Evolutionary conservation across 2,329 filamentous ascomycete genomes (phyloP), one percentile per base, ranked within the genome.

Genomic region (Lachnellula hyalina): DNA sequence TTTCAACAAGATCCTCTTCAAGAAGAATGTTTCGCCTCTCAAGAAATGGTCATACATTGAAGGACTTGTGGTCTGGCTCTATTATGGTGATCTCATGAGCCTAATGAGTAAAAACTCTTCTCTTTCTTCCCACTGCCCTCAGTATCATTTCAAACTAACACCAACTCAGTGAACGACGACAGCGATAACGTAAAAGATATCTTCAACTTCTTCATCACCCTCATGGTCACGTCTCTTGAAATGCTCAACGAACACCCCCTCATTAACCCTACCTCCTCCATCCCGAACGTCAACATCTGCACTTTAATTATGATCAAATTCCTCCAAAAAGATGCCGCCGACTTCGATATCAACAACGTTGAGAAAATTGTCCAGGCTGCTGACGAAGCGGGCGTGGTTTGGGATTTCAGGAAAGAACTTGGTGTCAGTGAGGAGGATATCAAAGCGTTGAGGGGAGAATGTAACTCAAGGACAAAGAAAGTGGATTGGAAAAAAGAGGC

Each of bases 91-190:
- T 38, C 42, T 41, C 12, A 51, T 49, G 25, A 4, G n/a, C 41
- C 46, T 44, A 32, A 54, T 59, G 54, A 54, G 56, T 59, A 57
- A 7, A 17, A 41, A 41, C 15, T 25, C 74, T 87, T 23, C 25
- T 34, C 45, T 47, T 14, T 25, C 17, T 34, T 25, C 12, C 12
- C 23, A n/a, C 25, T 5, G 1, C 6, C 25, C 25, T 5, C 25
- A 25, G 25, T 4, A 19, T 14, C 8, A 25, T 14, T 28, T 32
- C 45, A 14, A 25, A 32, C 45, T 32, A 6, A 14, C 12, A 11
- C 7, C 25, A 14, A 25, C 6, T 23, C 25, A 48, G 49, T 55
- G 53, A 51, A 44, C 45, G 51, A 49, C 14, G 32, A 53, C n/a
- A 34, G 44, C 36, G 51, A 49, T 28, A 11, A 17, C 46, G 21